phyloP scores from a whole-genome alignment of 192 early-diverging fungal genomes.

The Coemansia sp. region DNA sequence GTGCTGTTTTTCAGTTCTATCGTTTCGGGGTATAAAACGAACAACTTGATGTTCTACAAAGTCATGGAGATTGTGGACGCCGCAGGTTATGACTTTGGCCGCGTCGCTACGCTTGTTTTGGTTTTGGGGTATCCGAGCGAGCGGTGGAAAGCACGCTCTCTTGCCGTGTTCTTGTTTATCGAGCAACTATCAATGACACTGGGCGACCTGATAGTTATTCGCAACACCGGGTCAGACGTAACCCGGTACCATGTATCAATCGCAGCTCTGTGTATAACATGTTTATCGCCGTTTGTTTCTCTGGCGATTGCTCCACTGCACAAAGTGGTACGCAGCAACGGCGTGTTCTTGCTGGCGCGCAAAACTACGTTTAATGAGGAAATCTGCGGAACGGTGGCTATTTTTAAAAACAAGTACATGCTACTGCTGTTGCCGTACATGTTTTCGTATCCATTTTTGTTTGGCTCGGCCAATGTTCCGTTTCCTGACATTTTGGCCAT shows the following conservation, averaged over 20 bases:
- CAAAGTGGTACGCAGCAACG: slow-evolving; percentile 37
- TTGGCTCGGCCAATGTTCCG: slow-evolving; percentile 26
- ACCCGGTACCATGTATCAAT: slow-evolving; percentile 18
- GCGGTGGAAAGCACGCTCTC: slow-evolving; percentile 33
- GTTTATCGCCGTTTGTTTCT: slow-evolving; percentile 28
- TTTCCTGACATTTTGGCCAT: slow-evolving; percentile 25
- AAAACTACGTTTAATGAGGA: slow-evolving; percentile 20
- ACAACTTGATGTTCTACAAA: slow-evolving; percentile 8
- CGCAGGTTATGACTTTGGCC: slow-evolving; percentile 22
- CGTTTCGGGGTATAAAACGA: slow-evolving; percentile 21
- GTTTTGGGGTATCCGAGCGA: slow-evolving; percentile 41
- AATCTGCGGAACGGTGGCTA: slow-evolving; percentile 12
- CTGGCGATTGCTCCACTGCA: slow-evolving; percentile 30
- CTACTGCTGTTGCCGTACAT: slow-evolving; percentile 26
- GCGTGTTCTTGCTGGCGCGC: slow-evolving; percentile 38
- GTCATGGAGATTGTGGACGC: slow-evolving; percentile 15
- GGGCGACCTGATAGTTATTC: slow-evolving; percentile 28
- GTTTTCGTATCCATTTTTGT: slow-evolving; percentile 37
- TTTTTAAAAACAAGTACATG: slow-evolving; percentile 31
- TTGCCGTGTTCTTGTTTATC: slow-evolving; percentile 23
- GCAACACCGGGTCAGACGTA: slow-evolving; percentile 10
- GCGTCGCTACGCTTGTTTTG: slow-evolving; percentile 34
- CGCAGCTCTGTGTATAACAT: slow-evolving; percentile 14
- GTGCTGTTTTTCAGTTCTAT: slow-evolving; percentile 22
- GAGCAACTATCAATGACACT: slow-evolving; percentile 37